phyloP scores from a whole-genome alignment of 2,329 filamentous ascomycete species.

The Arachnomyces sp. region DNA sequence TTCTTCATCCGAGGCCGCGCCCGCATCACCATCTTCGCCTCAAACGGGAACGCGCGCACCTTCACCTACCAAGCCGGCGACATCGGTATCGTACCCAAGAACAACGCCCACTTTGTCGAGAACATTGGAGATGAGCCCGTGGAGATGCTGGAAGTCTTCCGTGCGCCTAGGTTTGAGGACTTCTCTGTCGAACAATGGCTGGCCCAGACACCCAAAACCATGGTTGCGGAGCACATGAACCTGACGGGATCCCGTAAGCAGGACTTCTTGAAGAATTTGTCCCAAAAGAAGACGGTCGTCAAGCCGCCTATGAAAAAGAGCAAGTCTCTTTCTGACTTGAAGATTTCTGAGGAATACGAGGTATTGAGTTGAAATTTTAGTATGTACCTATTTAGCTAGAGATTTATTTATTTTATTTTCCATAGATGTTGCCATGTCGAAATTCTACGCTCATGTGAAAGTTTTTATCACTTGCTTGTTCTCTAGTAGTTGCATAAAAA shows the following conservation, averaged over 20 bases:
- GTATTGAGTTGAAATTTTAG: neutral
- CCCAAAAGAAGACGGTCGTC: conserved; percentile 1
- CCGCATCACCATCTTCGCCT: conserved; percentile 65
- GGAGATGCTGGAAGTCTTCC: conserved; percentile 69
- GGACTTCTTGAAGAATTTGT: conserved; percentile 55
- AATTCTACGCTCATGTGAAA: too few species aligned
- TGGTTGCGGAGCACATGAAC: conserved; percentile 59
- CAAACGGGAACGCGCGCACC: conserved; percentile 61
- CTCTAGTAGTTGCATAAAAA: too few species aligned
- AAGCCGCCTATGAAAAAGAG: conserved; percentile 1
- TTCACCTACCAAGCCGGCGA: conserved; percentile 71
- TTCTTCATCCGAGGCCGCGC: conserved; percentile 69
- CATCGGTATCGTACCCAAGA: conserved; percentile 67
- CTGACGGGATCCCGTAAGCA: conserved; percentile 55
- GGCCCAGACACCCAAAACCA: conserved; percentile 60
- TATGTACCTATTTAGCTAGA: neutral
- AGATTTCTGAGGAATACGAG: neutral
- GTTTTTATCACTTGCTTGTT: too few species aligned
- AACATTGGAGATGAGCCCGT: conserved; percentile 70
- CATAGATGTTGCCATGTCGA: too few species aligned
- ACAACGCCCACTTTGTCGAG: conserved; percentile 77
- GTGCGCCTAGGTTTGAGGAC: conserved; percentile 62
- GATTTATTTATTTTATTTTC: too few species aligned
- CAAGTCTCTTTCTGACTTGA: neutral
- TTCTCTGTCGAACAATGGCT: conserved; percentile 71